A percentile compares a stretch with the other conserved stretches of the same genome.
phyloP scores from a whole-genome alignment of 768 basidiomycete genomes.

The Glaciozyma antarctica region DNA sequence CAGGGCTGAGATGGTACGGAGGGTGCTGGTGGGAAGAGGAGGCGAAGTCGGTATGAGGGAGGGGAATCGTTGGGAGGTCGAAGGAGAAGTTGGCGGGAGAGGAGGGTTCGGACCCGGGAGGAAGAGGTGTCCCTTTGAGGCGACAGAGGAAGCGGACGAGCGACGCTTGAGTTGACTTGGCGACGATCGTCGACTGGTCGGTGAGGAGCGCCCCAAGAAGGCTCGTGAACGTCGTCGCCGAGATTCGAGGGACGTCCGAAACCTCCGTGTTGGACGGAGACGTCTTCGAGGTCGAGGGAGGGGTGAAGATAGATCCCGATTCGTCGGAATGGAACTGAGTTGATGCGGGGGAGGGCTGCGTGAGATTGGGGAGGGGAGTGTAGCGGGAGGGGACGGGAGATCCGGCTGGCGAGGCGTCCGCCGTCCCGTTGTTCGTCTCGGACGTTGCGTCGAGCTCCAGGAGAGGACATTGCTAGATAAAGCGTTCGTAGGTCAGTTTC shows the following conservation, averaged over 20 bases:
- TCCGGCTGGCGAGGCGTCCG: background rate
- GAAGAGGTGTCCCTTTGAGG: conserved; percentile 44
- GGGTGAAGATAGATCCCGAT: conserved; percentile 8
- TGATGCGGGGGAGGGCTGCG: conserved; percentile 7
- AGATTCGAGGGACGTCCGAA: conserved; percentile 40
- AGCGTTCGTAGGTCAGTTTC: background rate
- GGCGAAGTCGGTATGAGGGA: background rate
- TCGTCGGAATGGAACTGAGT: conserved; percentile 6
- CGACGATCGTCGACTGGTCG: conserved; percentile 63
- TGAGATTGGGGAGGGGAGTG: background rate
- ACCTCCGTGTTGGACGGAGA: conserved; percentile 9
- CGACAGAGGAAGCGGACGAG: conserved; percentile 69
- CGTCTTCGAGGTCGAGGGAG: conserved; percentile 17
- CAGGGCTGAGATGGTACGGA: conserved; percentile 29
- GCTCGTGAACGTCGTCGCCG: conserved; percentile 80
- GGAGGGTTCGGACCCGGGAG: background rate
- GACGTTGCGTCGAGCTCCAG: conserved; percentile 13
- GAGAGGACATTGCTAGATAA: conserved; percentile 24
- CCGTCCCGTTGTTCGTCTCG: background rate
- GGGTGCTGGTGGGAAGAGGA: conserved; percentile 32
- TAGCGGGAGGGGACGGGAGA: background rate
- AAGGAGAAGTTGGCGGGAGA: conserved; percentile 1
- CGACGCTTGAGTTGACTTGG: conserved; percentile 60
- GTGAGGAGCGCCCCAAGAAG: conserved; percentile 80
- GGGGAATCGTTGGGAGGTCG: background rate